Evolutionary conservation across 305 asterid species (phyloP), one percentile per base, ranked within the genome.

Genomic region (Rubia peregrina): DNA sequence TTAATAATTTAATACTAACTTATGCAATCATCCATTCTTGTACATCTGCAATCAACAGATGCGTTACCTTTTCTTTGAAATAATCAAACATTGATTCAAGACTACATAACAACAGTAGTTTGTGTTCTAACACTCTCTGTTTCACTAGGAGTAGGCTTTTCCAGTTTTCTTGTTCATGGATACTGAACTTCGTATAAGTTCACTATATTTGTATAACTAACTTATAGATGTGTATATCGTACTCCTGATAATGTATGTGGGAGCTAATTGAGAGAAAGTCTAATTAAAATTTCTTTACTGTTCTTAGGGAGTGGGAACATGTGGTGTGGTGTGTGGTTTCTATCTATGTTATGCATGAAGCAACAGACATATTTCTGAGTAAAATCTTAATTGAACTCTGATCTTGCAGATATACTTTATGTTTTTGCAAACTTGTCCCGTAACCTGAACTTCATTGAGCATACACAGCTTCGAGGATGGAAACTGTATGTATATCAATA

Each of bases 381-480:
- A 42, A 67, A 43, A 71, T 42, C 69, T 74, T 67, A 61, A 59
- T 63, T 72, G 48, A 67, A 56, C 74, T 51, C 61, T 78, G 60
- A 51, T 79, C 80, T 44, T 87, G 90, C 96, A 94, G 99, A 94
- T 81, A 71, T 91, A 86, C 96, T 94, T 71, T 84, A 85, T 73
- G 85, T 86, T 67, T 86, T 94, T 82, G 89, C 99, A 41, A 89
- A 88, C 77, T 68, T 91, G 79, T 83, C 99, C 62, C 87, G 97
- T 63, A 81, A 84, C 73, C 86, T 91, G 85, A 91, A 94, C 81
- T 91, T 91, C 67, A 87, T 94, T 69, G 99, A 94, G 84, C 97
- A 94, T 73, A 78, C 87, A 61, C 85, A 83, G 81, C 83, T 94
- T 73, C 79, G 80, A 30, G 96, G 99, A 59, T 94, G 99, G 99